Evolutionary conservation across 768 basidiomycete genomes (phyloP), one percentile per base, ranked within the genome.

Genomic region (Leccinum incarnatum): DNA sequence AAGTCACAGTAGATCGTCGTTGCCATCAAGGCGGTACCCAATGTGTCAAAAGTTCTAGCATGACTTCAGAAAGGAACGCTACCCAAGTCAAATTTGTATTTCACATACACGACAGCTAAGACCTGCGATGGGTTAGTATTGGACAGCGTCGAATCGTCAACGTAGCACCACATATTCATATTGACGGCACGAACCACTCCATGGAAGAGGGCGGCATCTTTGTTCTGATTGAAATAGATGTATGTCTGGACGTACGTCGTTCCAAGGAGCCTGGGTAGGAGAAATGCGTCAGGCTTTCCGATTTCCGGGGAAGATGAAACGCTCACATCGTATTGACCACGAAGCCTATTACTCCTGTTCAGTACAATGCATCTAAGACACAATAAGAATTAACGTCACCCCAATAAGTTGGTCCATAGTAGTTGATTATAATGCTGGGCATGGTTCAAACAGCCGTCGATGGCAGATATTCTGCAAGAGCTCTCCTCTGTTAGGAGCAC

Each of bases 311-410:
- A 50, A 19, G 29, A 50, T 30, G 8, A n/a, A 15, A 17, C 19
- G 25, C 58, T 30, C 36, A 62, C 55, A 51, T 56, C 12, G 61
- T 62, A 30, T 52, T 12, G n/a, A 54, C 23, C 25, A 60, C 58
- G n/a, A 51, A 60, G 48, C 59, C 59, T 61, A 46, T 48, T 23
- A 14, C 14, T 40, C 50, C 10, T 3, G 12, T 51, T 61, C n/a
- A 54, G 30, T 4, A 52, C 12, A 11, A 15, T 19, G 19, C 49
- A 19, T 50, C 10, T 19, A 6, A 19, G 11, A 50, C 1, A 15
- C 12, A 9, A 19, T 11, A 29, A 50, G 5, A 14, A 7, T 30
- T 4, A 9, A 30, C 49, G 14, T 50, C 25, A 50, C 49, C 58
- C 61, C 61, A 62, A 40, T 60, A 60, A 9, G n/a, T 10, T 17